Evolutionary conservation across 331 rosid species (phyloP), one percentile per base, ranked within the genome.

Genomic region (Dryas integrifolia): DNA sequence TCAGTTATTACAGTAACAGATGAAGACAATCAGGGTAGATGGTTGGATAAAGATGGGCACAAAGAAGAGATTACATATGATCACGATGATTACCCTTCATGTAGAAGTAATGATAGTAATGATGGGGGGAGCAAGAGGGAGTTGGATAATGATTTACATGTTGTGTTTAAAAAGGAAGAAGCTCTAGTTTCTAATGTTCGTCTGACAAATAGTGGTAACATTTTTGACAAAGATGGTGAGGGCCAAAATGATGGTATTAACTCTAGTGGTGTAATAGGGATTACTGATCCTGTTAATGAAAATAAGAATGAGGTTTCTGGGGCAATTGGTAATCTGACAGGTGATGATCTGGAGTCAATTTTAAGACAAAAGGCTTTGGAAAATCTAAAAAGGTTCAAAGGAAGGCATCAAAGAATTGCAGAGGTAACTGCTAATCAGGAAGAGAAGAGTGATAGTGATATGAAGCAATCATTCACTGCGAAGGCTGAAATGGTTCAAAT

Each of bases 301-400:
- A 84, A 70, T 84, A 77, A 72, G 46, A 67, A 18, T 44, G 79
- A 77, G 39, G 67, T 60, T 62, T 75, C 80, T 76, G 84, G 75
- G 65, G 87, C 67, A 66, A 15, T 5, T 57, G 49, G 61, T 53
- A 70, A 81, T 82, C 55, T 58, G 62, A 70, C 77, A 64, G 76
- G 73, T 51, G 80, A 80, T 12, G 87, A 89, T 71, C 75, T 91
- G 81, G 98, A 94, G 84, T 80, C 79, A 59, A 75, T 87, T 84
- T 86, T 94, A 83, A 86, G 97, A 67, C 86, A 82, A 65, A 86
- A 57, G 84, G 98, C 97, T 51, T 76, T 95, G 79, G 96, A 94
- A 82, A 94, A 94, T 83, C 68, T 94, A 26, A 84, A 70, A 87
- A 94, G 77, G 77, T 94, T 89, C 75, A 85, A 74, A 70, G 84